Evolutionary conservation across 148 eudicot species (phyloP).

Genomic region (Dianthus caryophyllus): DNA sequence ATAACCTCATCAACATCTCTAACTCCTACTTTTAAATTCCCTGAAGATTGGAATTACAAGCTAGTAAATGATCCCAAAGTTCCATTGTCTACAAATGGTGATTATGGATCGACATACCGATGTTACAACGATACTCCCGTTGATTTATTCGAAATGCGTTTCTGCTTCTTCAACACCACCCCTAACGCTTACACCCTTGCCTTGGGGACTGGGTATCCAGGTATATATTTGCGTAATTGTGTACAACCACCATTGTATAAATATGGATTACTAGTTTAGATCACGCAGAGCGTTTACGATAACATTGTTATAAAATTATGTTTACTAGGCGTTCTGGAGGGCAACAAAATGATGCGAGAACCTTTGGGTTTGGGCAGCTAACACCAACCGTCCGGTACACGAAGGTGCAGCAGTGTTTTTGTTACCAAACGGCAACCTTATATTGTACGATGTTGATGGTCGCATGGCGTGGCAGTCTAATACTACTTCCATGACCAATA

Average conservation of each 20-base stretch:
- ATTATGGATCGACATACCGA: slow-evolving; percentile 4
- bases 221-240: too few relatives aligned
- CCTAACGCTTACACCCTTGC: slow-evolving; percentile 10
- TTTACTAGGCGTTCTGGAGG: too few relatives aligned
- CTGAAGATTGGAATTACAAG: not conserved
- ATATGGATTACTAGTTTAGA: too few relatives aligned
- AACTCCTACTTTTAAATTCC: not conserved
- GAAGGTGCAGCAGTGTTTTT: slow-evolving; percentile 8
- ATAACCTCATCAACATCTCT: slow-evolving; percentile 1
- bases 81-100: slow-evolving; percentile 4
- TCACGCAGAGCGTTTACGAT: too few relatives aligned
- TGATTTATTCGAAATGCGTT: not conserved
- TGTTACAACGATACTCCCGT: not conserved
- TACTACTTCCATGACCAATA: not conserved
- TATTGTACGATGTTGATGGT: not conserved
- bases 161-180: slow-evolving; percentile 13
- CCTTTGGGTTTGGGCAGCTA: slow-evolving; percentile 14
- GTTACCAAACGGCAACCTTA: slow-evolving; percentile 1
- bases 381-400: not conserved
- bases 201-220: not conserved
- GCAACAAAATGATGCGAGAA: too few relatives aligned
- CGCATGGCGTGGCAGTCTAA: slow-evolving; percentile 8
- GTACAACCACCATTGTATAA: too few relatives aligned
- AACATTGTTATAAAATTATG: too few relatives aligned
- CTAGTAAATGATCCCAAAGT: not conserved